Conservation (phyloP, 192 early-diverging fungal genomes). For the Chytriomyces confervae region DNA sequence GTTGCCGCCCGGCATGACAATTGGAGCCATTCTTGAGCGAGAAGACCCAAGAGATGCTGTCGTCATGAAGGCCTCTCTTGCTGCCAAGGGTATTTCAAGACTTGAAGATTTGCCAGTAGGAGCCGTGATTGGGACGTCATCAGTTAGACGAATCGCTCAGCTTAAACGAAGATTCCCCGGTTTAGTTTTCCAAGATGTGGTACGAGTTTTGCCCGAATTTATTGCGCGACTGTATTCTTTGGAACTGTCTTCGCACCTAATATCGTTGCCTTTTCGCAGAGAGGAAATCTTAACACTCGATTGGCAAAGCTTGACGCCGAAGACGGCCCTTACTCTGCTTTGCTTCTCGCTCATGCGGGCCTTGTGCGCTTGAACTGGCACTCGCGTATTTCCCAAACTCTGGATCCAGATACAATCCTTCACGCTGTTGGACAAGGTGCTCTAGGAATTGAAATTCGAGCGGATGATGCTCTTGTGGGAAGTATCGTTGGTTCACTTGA, state of each 20-base stretch:
- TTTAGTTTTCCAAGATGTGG: constrained; percentile 78
- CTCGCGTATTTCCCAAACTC: constrained; percentile 72
- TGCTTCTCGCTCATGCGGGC: constrained; percentile 85
- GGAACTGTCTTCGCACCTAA: neutral
- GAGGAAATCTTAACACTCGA: constrained; percentile 83
- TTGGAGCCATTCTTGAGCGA: constrained; percentile 84
- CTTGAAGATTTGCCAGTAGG: constrained; percentile 74
- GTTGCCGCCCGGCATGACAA: constrained; percentile 77
- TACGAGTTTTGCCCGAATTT: constrained; percentile 46
- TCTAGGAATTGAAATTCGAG: constrained; percentile 81
- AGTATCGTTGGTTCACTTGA: constrained; percentile 69
- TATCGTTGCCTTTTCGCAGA: constrained; percentile 34
- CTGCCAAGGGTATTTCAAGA: constrained; percentile 32
- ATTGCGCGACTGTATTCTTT: constrained; percentile 33
- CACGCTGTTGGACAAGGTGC: constrained; percentile 96
- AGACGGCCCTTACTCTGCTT: constrained; percentile 71
- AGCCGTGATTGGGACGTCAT: constrained; percentile 86
- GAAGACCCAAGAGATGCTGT: constrained; percentile 92
- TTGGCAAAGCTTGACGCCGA: constrained; percentile 83
- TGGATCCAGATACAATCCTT: constrained; percentile 66
- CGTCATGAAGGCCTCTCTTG: constrained; percentile 58
- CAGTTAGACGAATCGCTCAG: constrained; percentile 87
- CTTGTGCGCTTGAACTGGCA: constrained; percentile 72
- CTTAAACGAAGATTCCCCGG: constrained; percentile 77
- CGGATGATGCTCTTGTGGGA: constrained; percentile 59